phyloP scores from a whole-genome alignment of 108 stramenopile genomes.

The Nitzschia sp. region DNA sequence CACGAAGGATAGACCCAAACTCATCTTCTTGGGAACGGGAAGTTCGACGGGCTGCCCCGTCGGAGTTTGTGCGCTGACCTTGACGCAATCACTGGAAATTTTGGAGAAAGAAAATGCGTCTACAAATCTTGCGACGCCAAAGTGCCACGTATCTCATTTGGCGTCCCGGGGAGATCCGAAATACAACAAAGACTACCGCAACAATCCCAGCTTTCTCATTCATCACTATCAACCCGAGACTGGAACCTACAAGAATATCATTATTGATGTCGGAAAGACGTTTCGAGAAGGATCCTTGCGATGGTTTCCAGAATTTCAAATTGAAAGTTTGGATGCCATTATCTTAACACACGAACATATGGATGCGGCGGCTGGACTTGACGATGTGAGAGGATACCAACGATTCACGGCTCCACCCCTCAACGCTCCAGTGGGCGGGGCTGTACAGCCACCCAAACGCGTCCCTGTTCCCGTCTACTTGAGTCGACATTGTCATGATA shows the following conservation, averaged over 20 bases:
- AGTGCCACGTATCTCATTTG: constrained; percentile 54
- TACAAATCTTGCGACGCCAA: constrained; percentile 10
- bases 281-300: constrained; percentile 79
- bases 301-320: constrained; percentile 72
- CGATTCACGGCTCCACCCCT: neutral
- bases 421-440: neutral
- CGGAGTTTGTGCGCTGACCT: constrained; percentile 60
- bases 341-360: constrained; percentile 86
- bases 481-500: constrained; percentile 48
- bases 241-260: constrained; percentile 41
- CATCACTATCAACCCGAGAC: constrained; percentile 29
- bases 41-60: constrained; percentile 83
- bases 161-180: constrained; percentile 75
- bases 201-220: constrained; percentile 81
- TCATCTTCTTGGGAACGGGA: constrained; percentile 77
- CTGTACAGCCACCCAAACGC: constrained; percentile 24
- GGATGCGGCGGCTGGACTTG: constrained; percentile 78
- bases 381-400: constrained; percentile 86
- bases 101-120: constrained; percentile 1
- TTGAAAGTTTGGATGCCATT: constrained; percentile 68
- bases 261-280: constrained; percentile 90
- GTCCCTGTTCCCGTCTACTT: constrained; percentile 59
- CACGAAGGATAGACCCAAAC: constrained; percentile 15
- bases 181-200: constrained; percentile 80
- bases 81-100: constrained; percentile 7